Evolutionary conservation across 2,329 filamentous ascomycete genomes (phyloP).

Genomic region (Cercospora canescens): DNA sequence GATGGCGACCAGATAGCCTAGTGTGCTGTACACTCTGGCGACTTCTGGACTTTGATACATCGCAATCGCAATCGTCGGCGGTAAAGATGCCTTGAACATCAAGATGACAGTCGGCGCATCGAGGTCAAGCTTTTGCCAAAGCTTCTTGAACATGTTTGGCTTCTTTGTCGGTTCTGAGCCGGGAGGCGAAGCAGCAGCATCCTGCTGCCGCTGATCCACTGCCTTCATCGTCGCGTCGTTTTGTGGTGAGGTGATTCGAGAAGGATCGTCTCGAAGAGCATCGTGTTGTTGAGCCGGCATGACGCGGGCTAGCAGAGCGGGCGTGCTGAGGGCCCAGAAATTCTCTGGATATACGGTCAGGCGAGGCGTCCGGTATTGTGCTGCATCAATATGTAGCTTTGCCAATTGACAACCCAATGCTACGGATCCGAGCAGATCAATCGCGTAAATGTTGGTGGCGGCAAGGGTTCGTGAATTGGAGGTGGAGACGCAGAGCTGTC

Average conservation of each 20-base stretch:
- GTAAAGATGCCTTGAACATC: constrained; percentile 38
- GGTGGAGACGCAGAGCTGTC: background rate
- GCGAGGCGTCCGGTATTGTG: background rate
- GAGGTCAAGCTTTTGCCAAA: constrained; percentile 34
- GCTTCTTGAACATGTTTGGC: constrained; percentile 28
- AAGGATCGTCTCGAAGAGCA: background rate
- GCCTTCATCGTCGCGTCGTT: background rate
- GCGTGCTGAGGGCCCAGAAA: background rate
- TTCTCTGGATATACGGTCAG: background rate
- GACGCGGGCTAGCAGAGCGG: background rate
- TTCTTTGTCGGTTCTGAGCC: constrained; percentile 8
- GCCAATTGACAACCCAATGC: background rate
- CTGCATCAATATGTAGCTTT: background rate
- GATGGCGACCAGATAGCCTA: constrained; percentile 65
- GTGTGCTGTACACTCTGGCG: constrained; percentile 53
- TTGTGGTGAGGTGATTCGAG: background rate
- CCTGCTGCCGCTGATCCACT: background rate
- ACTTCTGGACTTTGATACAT: constrained; percentile 49
- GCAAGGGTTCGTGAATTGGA: background rate
- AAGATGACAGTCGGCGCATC: constrained; percentile 33
- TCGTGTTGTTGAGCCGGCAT: background rate
- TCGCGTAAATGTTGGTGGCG: background rate
- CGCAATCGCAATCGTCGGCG: constrained; percentile 37
- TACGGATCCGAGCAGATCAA: background rate
- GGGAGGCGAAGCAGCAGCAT: background rate